Base-by-base conservation (phyloP, 768 basidiomycete genomes). In the Kwoniella sp. region DNA sequence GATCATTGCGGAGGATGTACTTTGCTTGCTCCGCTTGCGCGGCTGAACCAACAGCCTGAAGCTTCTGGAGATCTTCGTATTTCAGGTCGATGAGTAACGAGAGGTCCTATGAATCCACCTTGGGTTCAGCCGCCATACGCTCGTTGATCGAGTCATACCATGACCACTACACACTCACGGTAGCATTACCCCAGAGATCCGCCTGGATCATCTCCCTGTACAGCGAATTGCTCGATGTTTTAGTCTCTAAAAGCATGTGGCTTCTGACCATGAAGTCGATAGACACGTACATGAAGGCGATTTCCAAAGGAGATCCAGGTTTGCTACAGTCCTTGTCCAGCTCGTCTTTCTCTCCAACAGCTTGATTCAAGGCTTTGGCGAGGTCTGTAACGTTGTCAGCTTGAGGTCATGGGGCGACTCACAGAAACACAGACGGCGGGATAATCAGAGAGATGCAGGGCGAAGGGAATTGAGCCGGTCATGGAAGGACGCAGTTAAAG, bases 71-170 rank as follows among this genome's bases (percentile, higher is more conserved):
- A 72, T 97, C 92, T 5, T 87, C 86, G 30, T 88, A 86, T 0
- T 90, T 88, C 60, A 96, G 81, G 71, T 93, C 89, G 0, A 93
- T 93, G 28, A 98, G 84, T 13, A 98, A 86, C 0, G 92, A 94
- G 3, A 97, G 84, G 79, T 99, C 95, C 89, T 92, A 59, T 26
- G 23, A 15, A 9, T n/a, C 31, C 2, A n/a, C n/a, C n/a, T n/a
- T n/a, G n/a, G n/a, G n/a, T n/a, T n/a, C n/a, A n/a, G n/a, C n/a
- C n/a, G n/a, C n/a, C n/a, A n/a, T n/a, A 12, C 25, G 48, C 4
- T 30, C 25, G 55, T 13, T n/a, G 23, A 38, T 34, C 15, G 20
- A 17, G 17, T 57, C 30, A 34, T 20, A 11, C 50, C 20, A 37
- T n/a, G n/a, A n/a, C n/a, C n/a, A n/a, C n/a, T 34, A 0, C 17